Base-by-base conservation (phyloP, 805 yeast species). In the Saccharomycopsis amapae region DNA sequence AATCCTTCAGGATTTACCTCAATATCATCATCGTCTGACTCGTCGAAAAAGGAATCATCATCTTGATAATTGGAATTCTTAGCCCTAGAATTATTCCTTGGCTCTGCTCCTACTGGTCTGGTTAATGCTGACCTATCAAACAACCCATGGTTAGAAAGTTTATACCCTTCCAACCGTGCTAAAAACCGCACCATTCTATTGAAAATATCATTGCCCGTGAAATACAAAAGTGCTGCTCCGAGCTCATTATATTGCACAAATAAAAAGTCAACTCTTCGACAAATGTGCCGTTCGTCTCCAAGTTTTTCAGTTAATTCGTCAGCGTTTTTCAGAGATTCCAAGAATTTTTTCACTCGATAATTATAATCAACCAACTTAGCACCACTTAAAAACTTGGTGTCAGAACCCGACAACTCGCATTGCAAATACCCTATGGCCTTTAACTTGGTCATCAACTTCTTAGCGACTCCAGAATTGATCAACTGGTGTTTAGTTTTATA, bases 211-310 rank as follows among this genome's bases (percentile, higher is more conserved):
- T 75, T 71, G 0, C 83, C 83, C 0, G 77, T 74, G 53, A 74
- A 77, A 55, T 77, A 76, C 5, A 77, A 59, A 54, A 68, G 53
- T 0, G 73, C 62, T 0, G 77, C 73, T 0, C 80, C 82, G 6
- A 64, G 53, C 26, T 68, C 65, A 1, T 55, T 48, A 63, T 73
- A 65, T 1, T 73, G 74, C 4, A 72, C 75, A 2, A 67, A 55
- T 34, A 77, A 55, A 33, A 78, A 65, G 52, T 78, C 82, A 51
- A 78, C 60, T 45, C 82, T 62, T n/a, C 82, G 65, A 62, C 78
- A 73, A 9, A 55, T 57, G 1, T 41, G 42, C 12, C 53, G 54
- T n/a, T 54, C 57, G 3, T 63, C 58, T 1, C 69, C 69, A 13
- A 59, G 46, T 61, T 64, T 65, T 49, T 52, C 57, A 6, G 52